These are phyloP conservation scores for Claviceps humidiphila DNA, from an alignment of 2,329 filamentous ascomycete genomes.

Conservation along the genomic window DNA sequence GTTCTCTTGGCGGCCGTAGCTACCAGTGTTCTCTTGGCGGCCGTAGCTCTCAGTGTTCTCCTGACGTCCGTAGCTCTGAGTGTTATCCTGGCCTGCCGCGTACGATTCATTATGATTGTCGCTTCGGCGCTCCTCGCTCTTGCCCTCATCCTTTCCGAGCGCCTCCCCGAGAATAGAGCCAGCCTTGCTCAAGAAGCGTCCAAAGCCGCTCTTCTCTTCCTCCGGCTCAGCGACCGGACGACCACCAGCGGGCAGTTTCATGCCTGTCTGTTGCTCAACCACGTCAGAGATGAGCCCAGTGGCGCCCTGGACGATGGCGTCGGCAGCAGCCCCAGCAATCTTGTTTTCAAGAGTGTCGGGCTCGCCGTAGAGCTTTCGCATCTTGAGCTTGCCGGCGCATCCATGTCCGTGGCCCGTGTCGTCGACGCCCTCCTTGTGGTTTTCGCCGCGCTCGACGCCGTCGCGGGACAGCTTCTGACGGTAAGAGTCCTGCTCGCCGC, in stretches of 20 bases:
- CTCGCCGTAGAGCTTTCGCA: constrained; percentile 52
- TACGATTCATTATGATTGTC: constrained; percentile 47
- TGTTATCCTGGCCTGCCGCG: constrained; percentile 34
- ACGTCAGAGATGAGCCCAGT: constrained; percentile 37
- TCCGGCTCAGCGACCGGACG: constrained; percentile 12
- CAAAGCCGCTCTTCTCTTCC: constrained; percentile 51
- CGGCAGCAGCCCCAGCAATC: constrained; percentile 42
- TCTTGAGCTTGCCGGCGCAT: constrained; percentile 63
- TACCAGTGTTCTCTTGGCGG: constrained; percentile 34
- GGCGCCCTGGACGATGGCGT: constrained; percentile 43
- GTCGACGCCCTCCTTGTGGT: constrained; percentile 75
- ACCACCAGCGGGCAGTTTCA: constrained; percentile 22
- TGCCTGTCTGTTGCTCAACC: constrained; percentile 32
- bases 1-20: constrained; percentile 39
- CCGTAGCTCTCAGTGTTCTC: constrained; percentile 17
- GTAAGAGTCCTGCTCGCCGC: constrained; percentile 49
- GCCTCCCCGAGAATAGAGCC: constrained; percentile 51
- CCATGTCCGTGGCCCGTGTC: constrained; percentile 80
- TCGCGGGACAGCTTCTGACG: constrained; percentile 63
- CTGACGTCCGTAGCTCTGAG: constrained; percentile 18
- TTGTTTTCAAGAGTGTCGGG: constrained; percentile 39
- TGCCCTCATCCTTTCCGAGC: constrained; percentile 42
- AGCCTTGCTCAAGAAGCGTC: constrained; percentile 58
- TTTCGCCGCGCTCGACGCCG: constrained; percentile 63
- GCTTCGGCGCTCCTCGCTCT: constrained; percentile 34